These are phyloP conservation scores for Schizochytrium sp. DNA, from an alignment of 108 stramenopile genomes.

Conservation along the genomic window DNA sequence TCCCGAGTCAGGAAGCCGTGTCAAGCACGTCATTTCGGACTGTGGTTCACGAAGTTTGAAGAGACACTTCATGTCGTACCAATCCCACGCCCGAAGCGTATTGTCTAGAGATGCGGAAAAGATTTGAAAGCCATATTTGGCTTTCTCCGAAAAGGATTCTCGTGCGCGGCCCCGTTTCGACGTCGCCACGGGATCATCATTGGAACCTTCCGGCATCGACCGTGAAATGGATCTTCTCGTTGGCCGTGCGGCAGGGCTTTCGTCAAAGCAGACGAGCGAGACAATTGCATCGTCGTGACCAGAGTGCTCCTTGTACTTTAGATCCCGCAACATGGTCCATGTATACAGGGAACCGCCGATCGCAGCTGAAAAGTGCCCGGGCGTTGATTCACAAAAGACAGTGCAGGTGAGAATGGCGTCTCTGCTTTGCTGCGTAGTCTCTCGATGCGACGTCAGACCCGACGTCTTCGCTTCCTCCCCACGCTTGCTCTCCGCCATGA, in stretches of 20 bases:
- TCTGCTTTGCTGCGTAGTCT: too few relatives aligned
- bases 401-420: not conserved
- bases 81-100: not conserved
- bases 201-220: not conserved
- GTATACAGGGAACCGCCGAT: not conserved
- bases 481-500: not conserved
- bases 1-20: not conserved
- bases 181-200: not conserved
- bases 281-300: not conserved
- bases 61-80: slow-evolving; percentile 2
- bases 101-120: not conserved
- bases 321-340: not conserved
- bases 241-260: not conserved
- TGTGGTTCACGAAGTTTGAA: not conserved
- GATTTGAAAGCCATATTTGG: not conserved
- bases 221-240: too few relatives aligned
- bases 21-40: not conserved
- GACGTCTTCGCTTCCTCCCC: too few relatives aligned
- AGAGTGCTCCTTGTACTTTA: not conserved
- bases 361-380: not conserved
- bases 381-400: not conserved
- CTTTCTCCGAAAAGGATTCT: too few relatives aligned
- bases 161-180: not conserved
- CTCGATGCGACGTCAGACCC: too few relatives aligned
- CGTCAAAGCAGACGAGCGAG: not conserved